Percentiles rank a stretch among this genome's conserved stretches.
Conservation (phyloP, 176 grass and related monocot species). For the Zizania latifolia region DNA sequence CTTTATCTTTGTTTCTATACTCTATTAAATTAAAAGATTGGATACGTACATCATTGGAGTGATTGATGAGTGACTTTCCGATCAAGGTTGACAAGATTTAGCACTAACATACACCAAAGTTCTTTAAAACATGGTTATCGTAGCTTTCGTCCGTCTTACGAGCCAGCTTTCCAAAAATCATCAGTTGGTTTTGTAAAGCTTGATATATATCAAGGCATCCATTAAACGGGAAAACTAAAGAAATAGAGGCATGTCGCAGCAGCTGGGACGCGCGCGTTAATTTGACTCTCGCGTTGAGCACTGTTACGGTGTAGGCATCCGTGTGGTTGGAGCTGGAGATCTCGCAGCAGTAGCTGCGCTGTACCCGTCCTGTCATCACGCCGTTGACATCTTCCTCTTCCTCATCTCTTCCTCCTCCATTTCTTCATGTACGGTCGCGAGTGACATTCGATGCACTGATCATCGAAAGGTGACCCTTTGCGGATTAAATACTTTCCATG, state of each 20-base stretch:
- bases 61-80: no score
- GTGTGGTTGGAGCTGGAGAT: conserved; percentile 29
- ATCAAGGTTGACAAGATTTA: no score
- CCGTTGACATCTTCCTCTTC: conserved; percentile 22
- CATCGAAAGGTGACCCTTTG: background rate
- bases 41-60: no score
- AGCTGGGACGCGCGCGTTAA: background rate
- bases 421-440: background rate
- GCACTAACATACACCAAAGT: no score
- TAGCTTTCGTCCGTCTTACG: no score
- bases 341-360: background rate
- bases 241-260: background rate
- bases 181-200: no score
- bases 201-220: no score
- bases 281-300: background rate
- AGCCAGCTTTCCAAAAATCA: no score
- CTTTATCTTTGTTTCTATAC: no score
- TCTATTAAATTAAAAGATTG: no score
- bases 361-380: conserved; percentile 34
- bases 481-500: background rate
- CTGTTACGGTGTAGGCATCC: conserved; percentile 18
- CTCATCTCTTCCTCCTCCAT: background rate
- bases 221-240: background rate
- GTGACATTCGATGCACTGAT: conserved; percentile 31
- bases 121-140: no score